Evolutionary conservation across 306 rosid species (phyloP), one percentile per base, ranked within the genome.

Genomic region (Vigna radiata): DNA sequence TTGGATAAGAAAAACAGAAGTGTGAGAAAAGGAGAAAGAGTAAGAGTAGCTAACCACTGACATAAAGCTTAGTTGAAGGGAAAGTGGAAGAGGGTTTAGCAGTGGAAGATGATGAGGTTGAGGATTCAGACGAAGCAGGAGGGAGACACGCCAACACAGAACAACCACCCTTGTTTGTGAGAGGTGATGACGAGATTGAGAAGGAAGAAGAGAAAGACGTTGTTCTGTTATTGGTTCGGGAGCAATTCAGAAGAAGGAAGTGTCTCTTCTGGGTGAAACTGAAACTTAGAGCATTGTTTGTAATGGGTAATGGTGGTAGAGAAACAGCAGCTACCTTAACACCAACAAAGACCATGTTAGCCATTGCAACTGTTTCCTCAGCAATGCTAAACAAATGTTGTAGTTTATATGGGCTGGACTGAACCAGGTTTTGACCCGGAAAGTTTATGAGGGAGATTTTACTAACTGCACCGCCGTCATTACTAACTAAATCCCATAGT

Each of bases 11-110:
- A 12, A 16, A 75, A 16, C 15, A 2, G 55, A 64, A 69, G 23
- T 58, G 46, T 36, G 39, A 41, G 21, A 10, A 8, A 3, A 44
- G 2, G 2, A n/a, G 49, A 47, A 1, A 63, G 62, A 58, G 81
- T 10, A 15, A 36, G 79, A 74, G 75, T 72, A 66, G 48, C 89
- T 85, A n/a, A 94, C 97, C 97, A 78, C 96, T 91, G 80, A 94
- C 86, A 76, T 89, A 91, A 68, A 94, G 96, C 86, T 67, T 91
- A 59, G 90, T 84, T 66, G 90, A 83, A 68, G 88, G 70, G 49
- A 87, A 7, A 68, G 80, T 5, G 43, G 76, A 47, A 79, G 14
- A 31, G 44, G 68, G 23, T 16, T 31, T 61, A 16, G 46, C 44
- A 31, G 68, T 5, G 47, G 81, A 37, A 36, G 83, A 61, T 5